phyloP scores from a whole-genome alignment of 306 rosid genomes.

The Acmispon strigosus region DNA sequence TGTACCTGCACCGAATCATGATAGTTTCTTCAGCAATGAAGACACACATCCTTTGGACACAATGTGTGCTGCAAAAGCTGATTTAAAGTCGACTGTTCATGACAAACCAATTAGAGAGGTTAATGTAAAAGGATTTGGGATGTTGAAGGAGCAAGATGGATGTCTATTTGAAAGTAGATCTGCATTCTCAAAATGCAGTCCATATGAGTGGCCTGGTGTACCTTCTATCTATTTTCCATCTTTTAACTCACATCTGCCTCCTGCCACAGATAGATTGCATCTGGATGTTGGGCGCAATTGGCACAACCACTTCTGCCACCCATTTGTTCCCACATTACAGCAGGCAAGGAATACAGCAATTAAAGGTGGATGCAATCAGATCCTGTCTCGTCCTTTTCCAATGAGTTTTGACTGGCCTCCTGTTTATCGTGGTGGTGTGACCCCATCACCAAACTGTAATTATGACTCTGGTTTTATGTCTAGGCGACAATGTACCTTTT shows the following conservation, averaged over 20 bases:
- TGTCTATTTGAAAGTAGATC: constrained; percentile 44
- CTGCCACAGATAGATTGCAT: constrained; percentile 90
- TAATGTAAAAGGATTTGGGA: constrained; percentile 42
- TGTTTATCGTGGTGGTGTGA: constrained; percentile 62
- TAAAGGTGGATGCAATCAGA: constrained; percentile 69
- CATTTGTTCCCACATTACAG: constrained; percentile 67
- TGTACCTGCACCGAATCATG: constrained; percentile 27
- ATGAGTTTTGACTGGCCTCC: constrained; percentile 99
- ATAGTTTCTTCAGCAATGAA: constrained; percentile 27
- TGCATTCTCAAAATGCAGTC: constrained; percentile 52
- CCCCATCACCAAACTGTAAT: constrained; percentile 50
- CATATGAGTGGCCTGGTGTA: constrained; percentile 85
- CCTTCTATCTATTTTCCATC: constrained; percentile 72
- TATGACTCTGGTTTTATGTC: constrained; percentile 72
- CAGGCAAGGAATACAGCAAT: constrained; percentile 50
- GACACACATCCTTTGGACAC: constrained; percentile 27
- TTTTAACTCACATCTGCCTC: constrained; percentile 69
- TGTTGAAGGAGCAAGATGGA: constrained; percentile 38
- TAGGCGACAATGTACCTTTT: constrained; percentile 61
- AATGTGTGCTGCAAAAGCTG: constrained; percentile 19
- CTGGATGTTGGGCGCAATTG: constrained; percentile 90
- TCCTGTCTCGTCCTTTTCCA: constrained; percentile 55
- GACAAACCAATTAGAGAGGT: constrained; percentile 44
- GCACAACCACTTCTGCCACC: constrained; percentile 84
- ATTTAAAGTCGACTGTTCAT: constrained; percentile 28